These are phyloP conservation scores for Trichoderma hamatum DNA, from an alignment of 2,329 filamentous ascomycete genomes.

Conservation along the genomic window DNA sequence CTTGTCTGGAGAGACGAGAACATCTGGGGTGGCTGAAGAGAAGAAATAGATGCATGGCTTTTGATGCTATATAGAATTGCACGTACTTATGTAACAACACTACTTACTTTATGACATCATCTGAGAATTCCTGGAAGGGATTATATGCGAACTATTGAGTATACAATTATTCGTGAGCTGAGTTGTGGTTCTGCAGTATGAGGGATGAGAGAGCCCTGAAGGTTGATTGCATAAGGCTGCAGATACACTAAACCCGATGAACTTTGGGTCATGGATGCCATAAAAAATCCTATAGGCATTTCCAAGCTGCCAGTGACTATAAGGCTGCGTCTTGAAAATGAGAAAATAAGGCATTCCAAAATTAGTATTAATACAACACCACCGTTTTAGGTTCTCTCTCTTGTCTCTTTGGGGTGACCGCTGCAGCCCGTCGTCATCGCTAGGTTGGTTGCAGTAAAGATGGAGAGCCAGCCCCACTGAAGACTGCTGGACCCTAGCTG, in stretches of 20 bases:
- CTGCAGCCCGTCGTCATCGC: slow-evolving; percentile 25
- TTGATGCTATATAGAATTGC: not conserved
- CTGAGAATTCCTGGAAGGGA: not conserved
- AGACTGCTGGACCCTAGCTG: slow-evolving; percentile 17
- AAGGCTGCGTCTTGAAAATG: not conserved
- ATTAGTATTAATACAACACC: not conserved
- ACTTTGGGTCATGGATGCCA: not conserved
- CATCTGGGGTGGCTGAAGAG: not conserved
- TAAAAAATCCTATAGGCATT: not conserved
- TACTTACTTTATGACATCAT: not conserved
- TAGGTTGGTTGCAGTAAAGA: not conserved
- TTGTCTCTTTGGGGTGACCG: not conserved
- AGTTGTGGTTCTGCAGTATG: not conserved
- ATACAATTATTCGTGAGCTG: not conserved
- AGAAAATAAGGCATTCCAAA: not conserved
- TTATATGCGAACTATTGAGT: not conserved
- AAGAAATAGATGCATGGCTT: not conserved
- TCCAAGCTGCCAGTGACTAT: not conserved
- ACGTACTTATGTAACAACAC: slow-evolving; percentile 8
- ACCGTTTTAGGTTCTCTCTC: not conserved
- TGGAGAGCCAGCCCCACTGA: slow-evolving; percentile 3
- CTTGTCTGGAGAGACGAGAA: slow-evolving; percentile 17
- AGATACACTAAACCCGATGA: not conserved
- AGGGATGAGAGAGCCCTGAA: not conserved
- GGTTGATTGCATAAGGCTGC: not conserved